Base-by-base conservation (phyloP, 768 basidiomycete species). In the Phaeotremella fagi region DNA sequence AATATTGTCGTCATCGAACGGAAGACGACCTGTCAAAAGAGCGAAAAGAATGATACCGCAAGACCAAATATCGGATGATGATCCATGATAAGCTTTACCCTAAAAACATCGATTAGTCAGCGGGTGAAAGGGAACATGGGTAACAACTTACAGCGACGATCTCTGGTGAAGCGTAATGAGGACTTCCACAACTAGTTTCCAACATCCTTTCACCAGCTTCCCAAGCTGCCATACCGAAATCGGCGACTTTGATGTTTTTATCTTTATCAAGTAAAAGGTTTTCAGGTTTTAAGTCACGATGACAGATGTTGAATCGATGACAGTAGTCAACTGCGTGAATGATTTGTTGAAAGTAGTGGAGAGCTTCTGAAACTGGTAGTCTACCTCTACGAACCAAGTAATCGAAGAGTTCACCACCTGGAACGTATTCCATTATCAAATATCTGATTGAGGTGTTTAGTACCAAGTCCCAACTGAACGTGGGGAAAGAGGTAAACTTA, bases 171-270 rank as follows among this genome's bases (percentile, higher is more conserved):
- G 90, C 90, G 55, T 98, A 95, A 72, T 95, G 92, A 50, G 91
- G 91, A 61, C 87, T 90, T 26, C 92, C 92, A 61, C 92, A 95
- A 22, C 87, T 86, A 0, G 91, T 95, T 64, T 81, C 81, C 45
- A 95, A 79, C 71, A 84, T 71, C 15, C 79, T 76, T 47, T 74
- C 75, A 35, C 82, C 81, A 23, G 77, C 79, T 74, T 90, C 87
- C 85, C 88, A 91, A 28, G 87, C 87, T 3, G 91, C 90, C 88
- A 95, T 91, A n/a, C 92, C 91, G 70, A 95, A 92, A 75, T 97
- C 92, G 1, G 88, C 90, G 28, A 97, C 84, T 71, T 94, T 98
- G 81, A 97, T 85, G 43, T 90, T 90, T 59, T 80, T 82, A 64
- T 88, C 77, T 33, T 81, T 78, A 77, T 90, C 88, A 45, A 94